A percentile compares a stretch with the other conserved stretches of the same genome.
phyloP scores from a whole-genome alignment of 2,329 filamentous ascomycete genomes.

The Phaeosphaeria sp. region DNA sequence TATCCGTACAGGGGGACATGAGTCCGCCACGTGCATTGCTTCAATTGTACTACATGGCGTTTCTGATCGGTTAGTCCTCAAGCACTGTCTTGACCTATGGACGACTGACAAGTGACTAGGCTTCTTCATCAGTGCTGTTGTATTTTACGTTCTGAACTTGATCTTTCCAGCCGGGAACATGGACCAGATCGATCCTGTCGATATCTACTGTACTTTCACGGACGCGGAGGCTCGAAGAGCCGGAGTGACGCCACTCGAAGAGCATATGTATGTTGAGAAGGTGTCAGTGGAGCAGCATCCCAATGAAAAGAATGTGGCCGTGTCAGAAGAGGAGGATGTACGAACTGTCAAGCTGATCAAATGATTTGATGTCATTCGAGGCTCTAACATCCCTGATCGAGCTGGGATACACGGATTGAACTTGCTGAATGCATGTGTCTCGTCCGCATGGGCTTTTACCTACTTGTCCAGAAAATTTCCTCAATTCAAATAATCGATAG shows the following conservation, averaged over 20 bases:
- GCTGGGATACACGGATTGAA: neutral
- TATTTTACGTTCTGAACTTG: constrained; percentile 46
- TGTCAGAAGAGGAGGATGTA: neutral
- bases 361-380: neutral
- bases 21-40: constrained; percentile 47
- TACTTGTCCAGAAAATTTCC: neutral
- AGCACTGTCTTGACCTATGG: neutral
- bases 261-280: constrained; percentile 1
- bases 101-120: constrained; percentile 32
- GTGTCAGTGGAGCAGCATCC: neutral
- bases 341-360: neutral
- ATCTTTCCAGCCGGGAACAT: constrained; percentile 50
- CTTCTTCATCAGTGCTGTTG: constrained; percentile 48
- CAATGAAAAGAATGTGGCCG: neutral
- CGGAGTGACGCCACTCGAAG: constrained; percentile 44
- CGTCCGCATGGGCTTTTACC: neutral
- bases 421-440: neutral
- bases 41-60: constrained; percentile 58
- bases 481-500: neutral
- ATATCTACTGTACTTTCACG: constrained; percentile 57
- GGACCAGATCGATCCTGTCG: constrained; percentile 54
- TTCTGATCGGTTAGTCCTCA: constrained; percentile 49
- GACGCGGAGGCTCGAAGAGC: constrained; percentile 51
- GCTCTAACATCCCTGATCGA: neutral
- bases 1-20: constrained; percentile 43